These are phyloP conservation scores for Geranium rotundifolium DNA, from an alignment of 345 rosid genomes.

Conservation along the genomic window DNA sequence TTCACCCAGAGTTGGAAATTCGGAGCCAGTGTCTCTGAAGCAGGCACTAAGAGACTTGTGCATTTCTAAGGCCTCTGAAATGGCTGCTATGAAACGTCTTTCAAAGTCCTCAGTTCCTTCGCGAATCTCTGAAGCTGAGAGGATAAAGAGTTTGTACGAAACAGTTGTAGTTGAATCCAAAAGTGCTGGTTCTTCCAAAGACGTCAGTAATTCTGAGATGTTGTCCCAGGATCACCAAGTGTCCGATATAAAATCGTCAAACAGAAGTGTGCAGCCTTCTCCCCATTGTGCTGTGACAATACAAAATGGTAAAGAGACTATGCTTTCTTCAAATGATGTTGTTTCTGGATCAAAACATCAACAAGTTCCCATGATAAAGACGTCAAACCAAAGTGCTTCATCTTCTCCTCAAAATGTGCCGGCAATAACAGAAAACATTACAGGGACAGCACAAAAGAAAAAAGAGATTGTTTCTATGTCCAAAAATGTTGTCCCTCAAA, in stretches of 20 bases:
- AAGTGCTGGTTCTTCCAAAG: constrained; percentile 31
- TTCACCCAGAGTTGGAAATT: constrained; percentile 50
- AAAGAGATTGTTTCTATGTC: constrained; percentile 19
- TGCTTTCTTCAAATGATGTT: neutral
- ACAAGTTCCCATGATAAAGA: constrained; percentile 9
- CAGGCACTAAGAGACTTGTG: constrained; percentile 87
- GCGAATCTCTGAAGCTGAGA: constrained; percentile 63
- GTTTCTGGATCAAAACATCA: constrained; percentile 10
- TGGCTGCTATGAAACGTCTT: constrained; percentile 73
- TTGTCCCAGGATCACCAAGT: constrained; percentile 27
- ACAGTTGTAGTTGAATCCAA: constrained; percentile 49
- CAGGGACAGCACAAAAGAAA: constrained; percentile 10
- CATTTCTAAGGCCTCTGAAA: constrained; percentile 88
- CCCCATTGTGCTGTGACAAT: constrained; percentile 3
- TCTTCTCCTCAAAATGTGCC: constrained; percentile 14
- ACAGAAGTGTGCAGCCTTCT: constrained; percentile 27
- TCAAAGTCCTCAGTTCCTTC: constrained; percentile 50
- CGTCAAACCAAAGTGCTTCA: constrained; percentile 17
- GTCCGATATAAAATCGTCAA: constrained; percentile 26
- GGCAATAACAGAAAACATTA: constrained; percentile 13
- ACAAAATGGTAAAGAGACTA: constrained; percentile 9
- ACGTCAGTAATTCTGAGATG: constrained; percentile 31
- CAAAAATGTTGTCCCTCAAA: constrained; percentile 23
- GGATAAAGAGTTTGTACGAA: constrained; percentile 61
- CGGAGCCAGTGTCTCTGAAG: constrained; percentile 70